phyloP scores from a whole-genome alignment of 1,284 basidiomycete species.

The Cerrena zonata region DNA sequence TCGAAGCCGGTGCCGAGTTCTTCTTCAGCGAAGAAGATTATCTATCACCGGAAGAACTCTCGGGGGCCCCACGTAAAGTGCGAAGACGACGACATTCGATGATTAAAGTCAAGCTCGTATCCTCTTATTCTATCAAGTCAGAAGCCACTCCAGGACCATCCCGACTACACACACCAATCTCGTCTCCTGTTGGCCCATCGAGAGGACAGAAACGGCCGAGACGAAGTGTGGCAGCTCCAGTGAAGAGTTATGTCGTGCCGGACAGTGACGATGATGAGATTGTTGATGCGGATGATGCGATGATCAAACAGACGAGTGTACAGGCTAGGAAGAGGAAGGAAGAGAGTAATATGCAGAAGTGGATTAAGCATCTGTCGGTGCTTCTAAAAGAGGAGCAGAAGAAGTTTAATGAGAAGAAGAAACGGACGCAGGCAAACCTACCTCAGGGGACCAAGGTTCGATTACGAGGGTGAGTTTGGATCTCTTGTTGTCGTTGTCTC shows the following conservation, averaged over 20 bases:
- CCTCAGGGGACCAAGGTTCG: constrained; percentile 42
- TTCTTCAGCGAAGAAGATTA: constrained; percentile 65
- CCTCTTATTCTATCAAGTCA: constrained; percentile 35
- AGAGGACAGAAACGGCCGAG: constrained; percentile 51
- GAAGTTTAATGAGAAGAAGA: constrained; percentile 65
- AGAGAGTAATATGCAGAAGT: constrained; percentile 54
- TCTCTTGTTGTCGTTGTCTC: too few species aligned
- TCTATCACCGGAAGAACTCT: constrained; percentile 28
- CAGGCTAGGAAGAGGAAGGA: constrained; percentile 34
- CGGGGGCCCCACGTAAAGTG: constrained; percentile 18
- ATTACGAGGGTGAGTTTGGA: constrained; percentile 52
- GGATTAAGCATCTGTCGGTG: constrained; percentile 57
- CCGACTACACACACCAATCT: not conserved
- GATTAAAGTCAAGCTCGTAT: constrained; percentile 24
- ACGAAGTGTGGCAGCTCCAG: constrained; percentile 43
- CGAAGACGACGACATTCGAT: constrained; percentile 7
- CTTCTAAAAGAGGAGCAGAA: constrained; percentile 59
- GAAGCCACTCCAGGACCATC: constrained; percentile 16
- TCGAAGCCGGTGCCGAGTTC: constrained; percentile 60
- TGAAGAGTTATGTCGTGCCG: constrained; percentile 58
- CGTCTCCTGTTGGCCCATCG: constrained; percentile 1
- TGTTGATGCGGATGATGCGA: constrained; percentile 35
- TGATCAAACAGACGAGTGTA: constrained; percentile 27
- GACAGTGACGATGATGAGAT: constrained; percentile 68
- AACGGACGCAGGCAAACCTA: constrained; percentile 41